Percentiles rank a stretch among this genome's conserved stretches.
phyloP scores from a whole-genome alignment of 345 rosid genomes.

The Firmiana major region DNA sequence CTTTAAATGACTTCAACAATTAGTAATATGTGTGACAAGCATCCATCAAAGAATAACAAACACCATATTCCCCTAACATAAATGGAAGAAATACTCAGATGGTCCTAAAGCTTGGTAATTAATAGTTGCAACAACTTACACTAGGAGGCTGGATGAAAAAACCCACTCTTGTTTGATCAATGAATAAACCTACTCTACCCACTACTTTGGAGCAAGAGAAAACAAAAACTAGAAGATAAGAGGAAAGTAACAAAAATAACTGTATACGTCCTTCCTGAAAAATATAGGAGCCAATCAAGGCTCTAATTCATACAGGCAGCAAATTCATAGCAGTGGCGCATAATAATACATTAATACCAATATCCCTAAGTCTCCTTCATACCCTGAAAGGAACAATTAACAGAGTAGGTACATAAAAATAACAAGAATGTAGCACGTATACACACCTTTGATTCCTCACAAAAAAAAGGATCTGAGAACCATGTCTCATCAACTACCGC shows the following conservation, averaged over 20 bases:
- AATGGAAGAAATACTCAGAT: not conserved
- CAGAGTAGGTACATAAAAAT: not conserved
- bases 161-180: too few species aligned
- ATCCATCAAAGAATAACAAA: not conserved
- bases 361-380: not conserved
- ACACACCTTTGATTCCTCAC: not conserved
- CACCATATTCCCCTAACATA: not conserved
- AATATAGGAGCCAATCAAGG: not conserved
- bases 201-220: not conserved
- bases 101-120: not conserved
- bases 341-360: too few species aligned
- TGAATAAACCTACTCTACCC: not conserved
- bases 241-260: too few species aligned
- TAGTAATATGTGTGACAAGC: not conserved
- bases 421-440: not conserved
- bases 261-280: not conserved
- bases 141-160: not conserved
- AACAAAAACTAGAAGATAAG: not conserved
- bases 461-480: not conserved
- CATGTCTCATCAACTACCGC: not conserved
- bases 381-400: not conserved
- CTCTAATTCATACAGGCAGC: not conserved
- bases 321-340: not conserved
- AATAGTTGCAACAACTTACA: not conserved
- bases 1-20: not conserved